A percentile compares a stretch with the other conserved stretches of the same genome.
These are phyloP conservation scores for Physcia stellaris DNA, from an alignment of 495 filamentous ascomycete species.

Conservation along the genomic window DNA sequence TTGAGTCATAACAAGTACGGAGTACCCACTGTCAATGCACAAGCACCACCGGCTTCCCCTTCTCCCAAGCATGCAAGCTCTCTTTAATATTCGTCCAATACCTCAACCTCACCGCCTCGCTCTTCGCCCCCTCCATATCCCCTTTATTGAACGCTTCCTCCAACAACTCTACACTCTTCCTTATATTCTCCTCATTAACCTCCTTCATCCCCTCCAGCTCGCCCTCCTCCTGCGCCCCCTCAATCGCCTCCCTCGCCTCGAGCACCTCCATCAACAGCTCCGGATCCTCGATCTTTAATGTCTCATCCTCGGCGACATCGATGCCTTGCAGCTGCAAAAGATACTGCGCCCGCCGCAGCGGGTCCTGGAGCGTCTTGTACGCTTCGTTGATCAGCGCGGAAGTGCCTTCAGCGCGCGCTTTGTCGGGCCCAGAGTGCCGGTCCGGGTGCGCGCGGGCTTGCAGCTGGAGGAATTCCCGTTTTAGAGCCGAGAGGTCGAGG, in stretches of 20 bases:
- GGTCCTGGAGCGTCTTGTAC: conserved; percentile 66
- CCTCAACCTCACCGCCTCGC: conserved; percentile 61
- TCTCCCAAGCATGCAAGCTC: conserved; percentile 72
- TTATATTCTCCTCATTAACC: conserved; percentile 56
- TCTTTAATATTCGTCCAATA: conserved; percentile 89
- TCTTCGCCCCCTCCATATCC: conserved; percentile 51
- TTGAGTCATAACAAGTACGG: too few species aligned
- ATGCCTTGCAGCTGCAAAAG: conserved; percentile 51
- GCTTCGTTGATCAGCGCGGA: conserved; percentile 78
- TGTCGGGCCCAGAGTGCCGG: conserved; percentile 43
- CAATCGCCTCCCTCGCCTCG: conserved; percentile 74
- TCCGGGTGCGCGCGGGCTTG: conserved; percentile 77
- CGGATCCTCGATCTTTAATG: conserved; percentile 12
- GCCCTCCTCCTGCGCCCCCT: conserved; percentile 53
- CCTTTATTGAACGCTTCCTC: conserved; percentile 49
- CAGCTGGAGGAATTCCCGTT: conserved; percentile 71
- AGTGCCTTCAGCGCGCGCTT: conserved; percentile 52
- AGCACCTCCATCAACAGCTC: conserved; percentile 77
- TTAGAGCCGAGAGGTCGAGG: conserved; percentile 51
- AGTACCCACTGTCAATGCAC: conserved; percentile 40
- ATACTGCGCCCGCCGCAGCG: conserved; percentile 74
- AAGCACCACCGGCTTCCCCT: conserved; percentile 52
- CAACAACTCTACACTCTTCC: conserved; percentile 41
- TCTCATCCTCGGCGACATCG: conserved; percentile 67
- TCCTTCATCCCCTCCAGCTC: conserved; percentile 45